Percentiles rank a stretch among this genome's conserved stretches.
These are phyloP conservation scores for Hypoxylon rubiginosum DNA, from an alignment of 2,329 filamentous ascomycete species.

Conservation along the genomic window DNA sequence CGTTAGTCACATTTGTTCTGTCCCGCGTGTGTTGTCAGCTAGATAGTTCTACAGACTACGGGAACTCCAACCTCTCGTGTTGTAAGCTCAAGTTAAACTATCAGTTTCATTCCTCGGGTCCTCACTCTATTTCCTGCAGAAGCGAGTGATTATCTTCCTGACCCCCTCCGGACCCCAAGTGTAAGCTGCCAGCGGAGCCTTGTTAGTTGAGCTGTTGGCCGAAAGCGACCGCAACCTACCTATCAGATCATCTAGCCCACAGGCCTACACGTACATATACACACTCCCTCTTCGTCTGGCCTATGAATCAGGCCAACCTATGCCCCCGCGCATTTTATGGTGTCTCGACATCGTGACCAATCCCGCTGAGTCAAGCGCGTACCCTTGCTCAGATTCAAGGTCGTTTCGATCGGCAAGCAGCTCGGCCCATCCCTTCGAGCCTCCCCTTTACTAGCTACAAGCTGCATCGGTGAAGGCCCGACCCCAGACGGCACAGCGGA, in stretches of 20 bases:
- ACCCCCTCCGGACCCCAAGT: conserved; percentile 38
- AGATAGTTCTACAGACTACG: conserved; percentile 12
- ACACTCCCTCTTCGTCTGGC: conserved; percentile 16
- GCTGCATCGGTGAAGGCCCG: conserved; percentile 41
- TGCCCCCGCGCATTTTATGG: conserved; percentile 23
- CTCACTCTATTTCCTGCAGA: conserved; percentile 27
- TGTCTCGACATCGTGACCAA: conserved; percentile 32
- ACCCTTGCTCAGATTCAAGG: conserved; percentile 42
- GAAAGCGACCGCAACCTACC: conserved; percentile 31
- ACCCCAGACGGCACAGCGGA: conserved; percentile 45
- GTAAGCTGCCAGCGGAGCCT: conserved; percentile 37
- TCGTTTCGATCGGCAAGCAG: conserved; percentile 47
- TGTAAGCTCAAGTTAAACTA: conserved; percentile 32
- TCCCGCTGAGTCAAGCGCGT: conserved; percentile 32
- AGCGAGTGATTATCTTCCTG: conserved; percentile 28
- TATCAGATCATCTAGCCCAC: conserved; percentile 24
- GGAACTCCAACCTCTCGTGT: conserved; percentile 15
- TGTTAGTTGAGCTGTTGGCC: conserved; percentile 39
- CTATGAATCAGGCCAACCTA: conserved; percentile 22
- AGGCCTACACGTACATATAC: conserved; percentile 25
- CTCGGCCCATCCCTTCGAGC: conserved; percentile 42
- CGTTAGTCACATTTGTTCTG: conserved; percentile 10
- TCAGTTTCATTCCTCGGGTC: conserved; percentile 11
- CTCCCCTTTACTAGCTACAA: conserved; percentile 42
- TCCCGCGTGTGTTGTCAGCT: conserved; percentile 12